Conservation (phyloP, 306 rosid species). For the Dryas alaskensis region DNA sequence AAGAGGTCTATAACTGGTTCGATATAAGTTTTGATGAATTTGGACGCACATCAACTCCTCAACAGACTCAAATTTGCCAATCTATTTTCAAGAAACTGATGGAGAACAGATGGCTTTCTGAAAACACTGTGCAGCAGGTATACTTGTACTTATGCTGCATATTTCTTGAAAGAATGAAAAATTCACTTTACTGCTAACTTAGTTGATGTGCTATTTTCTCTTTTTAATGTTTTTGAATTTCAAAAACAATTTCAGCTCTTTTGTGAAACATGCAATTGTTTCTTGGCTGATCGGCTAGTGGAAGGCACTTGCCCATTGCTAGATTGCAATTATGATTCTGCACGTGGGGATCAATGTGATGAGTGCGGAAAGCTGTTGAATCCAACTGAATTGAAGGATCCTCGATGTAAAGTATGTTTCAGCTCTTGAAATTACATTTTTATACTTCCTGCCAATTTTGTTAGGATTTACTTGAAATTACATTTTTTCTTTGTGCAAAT, state of each 20-base stretch:
- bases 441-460: not conserved
- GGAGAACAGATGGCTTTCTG: conserved; percentile 64
- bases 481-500: not conserved
- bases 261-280: conserved; percentile 61
- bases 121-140: conserved; percentile 71
- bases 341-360: conserved; percentile 82
- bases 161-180: too few relatives aligned
- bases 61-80: conserved; percentile 75
- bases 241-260: conserved; percentile 48
- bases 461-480: not conserved
- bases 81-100: conserved; percentile 51
- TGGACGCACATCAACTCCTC: conserved; percentile 68
- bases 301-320: conserved; percentile 62
- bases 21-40: conserved; percentile 66
- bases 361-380: conserved; percentile 69
- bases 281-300: conserved; percentile 72
- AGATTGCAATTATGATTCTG: conserved; percentile 61
- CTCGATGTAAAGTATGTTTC: conserved; percentile 61
- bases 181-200: not conserved
- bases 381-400: conserved; percentile 59
- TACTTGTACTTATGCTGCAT: too few relatives aligned
- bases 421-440: not conserved
- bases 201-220: not conserved
- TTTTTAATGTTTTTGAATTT: conserved; percentile 19
- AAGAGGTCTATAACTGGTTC: conserved; percentile 65